Evolutionary conservation across 768 basidiomycete species (phyloP).

Genomic region (Candolleomyces aberdarensis): DNA sequence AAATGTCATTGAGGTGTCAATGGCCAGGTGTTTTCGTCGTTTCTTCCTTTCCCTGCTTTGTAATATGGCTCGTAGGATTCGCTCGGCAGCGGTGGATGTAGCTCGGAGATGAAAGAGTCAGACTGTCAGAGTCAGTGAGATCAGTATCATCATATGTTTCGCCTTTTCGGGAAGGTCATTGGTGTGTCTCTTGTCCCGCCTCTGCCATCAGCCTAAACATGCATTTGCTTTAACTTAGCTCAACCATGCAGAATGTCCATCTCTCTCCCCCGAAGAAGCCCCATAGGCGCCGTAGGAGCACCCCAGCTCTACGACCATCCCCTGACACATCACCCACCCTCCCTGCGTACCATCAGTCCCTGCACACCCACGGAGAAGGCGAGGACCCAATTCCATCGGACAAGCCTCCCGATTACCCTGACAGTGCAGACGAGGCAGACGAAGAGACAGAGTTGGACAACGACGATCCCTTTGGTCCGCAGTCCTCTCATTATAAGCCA

Average conservation of each 20-base stretch:
- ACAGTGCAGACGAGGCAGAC: slow-evolving; percentile 75
- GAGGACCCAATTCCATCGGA: slow-evolving; percentile 38
- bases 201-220: too few relatives aligned
- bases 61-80: too few relatives aligned
- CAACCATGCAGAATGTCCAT: neutral
- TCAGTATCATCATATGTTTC: too few relatives aligned
- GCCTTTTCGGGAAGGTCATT: too few relatives aligned
- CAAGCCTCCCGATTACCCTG: slow-evolving; percentile 71
- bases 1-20: too few relatives aligned
- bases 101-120: too few relatives aligned
- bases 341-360: slow-evolving; percentile 52
- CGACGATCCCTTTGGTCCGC: slow-evolving; percentile 12
- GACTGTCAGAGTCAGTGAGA: too few relatives aligned
- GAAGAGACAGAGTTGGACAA: slow-evolving; percentile 50
- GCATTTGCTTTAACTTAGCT: too few relatives aligned
- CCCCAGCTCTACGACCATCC: slow-evolving; percentile 56
- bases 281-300: slow-evolving; percentile 47
- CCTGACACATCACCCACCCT: slow-evolving; percentile 64
- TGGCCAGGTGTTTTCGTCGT: too few relatives aligned
- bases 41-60: too few relatives aligned
- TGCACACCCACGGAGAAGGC: slow-evolving; percentile 13
- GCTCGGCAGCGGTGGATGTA: too few relatives aligned
- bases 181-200: too few relatives aligned
- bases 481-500: neutral
- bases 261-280: slow-evolving; percentile 25